Percentiles rank a stretch among this genome's conserved stretches.
Conservation (phyloP, 495 filamentous ascomycete genomes). For the Trichoderma erinaceum region DNA sequence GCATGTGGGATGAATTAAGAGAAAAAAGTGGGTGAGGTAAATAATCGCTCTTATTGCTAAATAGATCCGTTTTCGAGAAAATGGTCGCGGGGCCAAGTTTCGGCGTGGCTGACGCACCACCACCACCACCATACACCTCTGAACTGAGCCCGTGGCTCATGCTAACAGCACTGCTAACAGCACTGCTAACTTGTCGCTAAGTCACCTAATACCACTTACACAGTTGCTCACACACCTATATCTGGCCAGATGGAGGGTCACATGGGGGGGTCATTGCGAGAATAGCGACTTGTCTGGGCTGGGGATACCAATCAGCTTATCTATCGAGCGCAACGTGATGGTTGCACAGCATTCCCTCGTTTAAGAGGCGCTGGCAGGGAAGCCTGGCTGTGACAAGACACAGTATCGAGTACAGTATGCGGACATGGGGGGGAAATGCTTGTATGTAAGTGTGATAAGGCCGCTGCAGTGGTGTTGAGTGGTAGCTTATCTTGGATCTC, state of each 20-base stretch:
- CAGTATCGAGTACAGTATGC: neutral
- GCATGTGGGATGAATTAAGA: neutral
- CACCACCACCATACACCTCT: neutral
- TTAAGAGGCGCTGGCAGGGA: neutral
- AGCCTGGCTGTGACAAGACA: neutral
- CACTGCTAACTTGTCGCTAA: neutral
- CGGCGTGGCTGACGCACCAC: neutral
- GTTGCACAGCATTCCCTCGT: slow-evolving; percentile 11
- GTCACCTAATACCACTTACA: neutral
- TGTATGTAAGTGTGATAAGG: too few species aligned
- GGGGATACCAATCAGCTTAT: slow-evolving; percentile 13
- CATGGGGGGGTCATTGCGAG: neutral
- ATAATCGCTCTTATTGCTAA: neutral
- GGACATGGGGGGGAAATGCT: too few species aligned
- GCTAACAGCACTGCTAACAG: neutral
- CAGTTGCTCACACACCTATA: neutral
- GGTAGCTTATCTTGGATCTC: too few species aligned
- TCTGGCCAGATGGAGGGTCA: neutral
- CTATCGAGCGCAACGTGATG: slow-evolving; percentile 11
- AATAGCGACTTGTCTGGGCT: too few species aligned
- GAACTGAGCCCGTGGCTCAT: neutral
- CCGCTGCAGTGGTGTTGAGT: too few species aligned
- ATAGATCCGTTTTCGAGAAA: slow-evolving; percentile 3
- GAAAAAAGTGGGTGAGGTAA: neutral
- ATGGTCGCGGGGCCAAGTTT: neutral